These are phyloP conservation scores for Penicillium soppii DNA, from an alignment of 495 filamentous ascomycete genomes.

Conservation along the genomic window DNA sequence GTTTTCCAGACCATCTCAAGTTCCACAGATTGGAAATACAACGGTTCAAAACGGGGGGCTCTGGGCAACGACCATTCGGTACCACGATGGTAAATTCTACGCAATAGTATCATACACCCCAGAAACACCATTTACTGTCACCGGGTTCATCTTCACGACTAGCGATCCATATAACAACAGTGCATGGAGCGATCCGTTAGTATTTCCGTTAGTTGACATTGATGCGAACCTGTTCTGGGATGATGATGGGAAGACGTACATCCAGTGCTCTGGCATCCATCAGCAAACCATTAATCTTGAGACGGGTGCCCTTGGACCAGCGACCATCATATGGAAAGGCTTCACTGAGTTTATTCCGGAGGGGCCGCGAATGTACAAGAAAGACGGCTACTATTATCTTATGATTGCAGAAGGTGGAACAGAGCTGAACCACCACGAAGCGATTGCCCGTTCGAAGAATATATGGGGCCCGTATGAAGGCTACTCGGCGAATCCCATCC, in stretches of 20 bases:
- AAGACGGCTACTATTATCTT: slow-evolving; percentile 57
- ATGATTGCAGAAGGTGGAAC: slow-evolving; percentile 64
- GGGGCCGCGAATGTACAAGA: slow-evolving; percentile 60
- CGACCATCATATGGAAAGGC: slow-evolving; percentile 53
- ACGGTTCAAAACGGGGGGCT: slow-evolving; percentile 18
- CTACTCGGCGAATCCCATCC: slow-evolving; percentile 27
- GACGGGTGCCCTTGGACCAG: slow-evolving; percentile 8
- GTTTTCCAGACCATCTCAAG: too few relatives aligned
- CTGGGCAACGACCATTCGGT: slow-evolving; percentile 25
- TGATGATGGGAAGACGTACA: slow-evolving; percentile 18
- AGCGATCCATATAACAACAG: slow-evolving; percentile 11
- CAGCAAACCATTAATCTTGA: slow-evolving; percentile 16
- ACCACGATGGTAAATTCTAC: slow-evolving; percentile 22
- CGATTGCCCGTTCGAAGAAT: slow-evolving; percentile 51
- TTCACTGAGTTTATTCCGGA: slow-evolving; percentile 57
- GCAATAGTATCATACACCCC: slow-evolving; percentile 4
- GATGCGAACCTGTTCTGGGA: slow-evolving; percentile 30
- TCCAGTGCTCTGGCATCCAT: slow-evolving; percentile 1
- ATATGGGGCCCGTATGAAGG: slow-evolving; percentile 53
- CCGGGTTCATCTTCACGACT: slow-evolving; percentile 20
- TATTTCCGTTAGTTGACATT: slow-evolving; percentile 11
- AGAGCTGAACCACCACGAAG: slow-evolving; percentile 53
- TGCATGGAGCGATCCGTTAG: slow-evolving; percentile 23
- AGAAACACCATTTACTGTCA: neutral
- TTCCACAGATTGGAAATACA: slow-evolving; percentile 8